A percentile compares a stretch with the other conserved stretches of the same genome.
Conservation (phyloP, 495 filamentous ascomycete genomes). For the Talaromyces adpressus region DNA sequence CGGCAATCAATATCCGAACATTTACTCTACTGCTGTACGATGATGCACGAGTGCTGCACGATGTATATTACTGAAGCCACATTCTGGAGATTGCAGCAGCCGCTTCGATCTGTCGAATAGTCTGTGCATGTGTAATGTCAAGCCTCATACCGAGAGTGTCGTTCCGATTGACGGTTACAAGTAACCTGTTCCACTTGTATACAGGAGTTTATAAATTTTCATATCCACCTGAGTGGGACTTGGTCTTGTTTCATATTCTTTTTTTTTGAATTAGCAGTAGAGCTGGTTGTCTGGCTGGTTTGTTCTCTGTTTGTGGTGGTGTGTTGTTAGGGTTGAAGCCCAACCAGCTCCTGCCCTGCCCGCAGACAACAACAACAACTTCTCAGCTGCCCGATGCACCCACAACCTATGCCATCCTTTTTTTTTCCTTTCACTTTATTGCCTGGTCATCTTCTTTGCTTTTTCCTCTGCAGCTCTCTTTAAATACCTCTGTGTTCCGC, state of each 20-base stretch:
- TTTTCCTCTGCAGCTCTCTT: background rate
- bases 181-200: background rate
- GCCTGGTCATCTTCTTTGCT: background rate
- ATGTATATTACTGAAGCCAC: background rate
- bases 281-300: background rate
- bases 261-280: background rate
- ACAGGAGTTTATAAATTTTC: background rate
- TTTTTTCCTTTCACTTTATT: background rate
- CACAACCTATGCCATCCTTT: background rate
- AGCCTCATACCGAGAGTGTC: background rate
- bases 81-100: background rate
- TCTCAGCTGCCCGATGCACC: background rate
- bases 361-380: background rate
- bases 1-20: background rate
- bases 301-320: background rate
- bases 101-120: background rate
- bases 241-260: background rate
- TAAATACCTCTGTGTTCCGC: background rate
- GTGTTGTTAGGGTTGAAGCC: conserved; percentile 1
- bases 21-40: background rate
- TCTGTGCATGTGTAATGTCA: background rate
- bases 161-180: background rate
- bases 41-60: background rate
- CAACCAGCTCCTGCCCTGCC: conserved; percentile 1
- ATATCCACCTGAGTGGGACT: background rate